These are phyloP conservation scores for Rutstroemia sp. DNA, from an alignment of 2,329 filamentous ascomycete species.

Conservation along the genomic window DNA sequence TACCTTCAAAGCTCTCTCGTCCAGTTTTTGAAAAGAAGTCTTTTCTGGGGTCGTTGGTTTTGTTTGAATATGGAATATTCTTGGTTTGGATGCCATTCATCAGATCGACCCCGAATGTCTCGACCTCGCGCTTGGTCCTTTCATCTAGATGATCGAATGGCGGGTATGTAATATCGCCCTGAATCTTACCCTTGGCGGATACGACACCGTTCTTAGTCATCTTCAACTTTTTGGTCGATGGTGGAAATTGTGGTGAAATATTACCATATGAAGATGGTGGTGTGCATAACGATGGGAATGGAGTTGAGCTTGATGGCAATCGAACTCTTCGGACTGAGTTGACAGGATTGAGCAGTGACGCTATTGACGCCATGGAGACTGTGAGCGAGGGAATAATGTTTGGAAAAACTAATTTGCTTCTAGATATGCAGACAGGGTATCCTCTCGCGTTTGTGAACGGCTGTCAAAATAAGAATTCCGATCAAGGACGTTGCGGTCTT, in stretches of 20 bases:
- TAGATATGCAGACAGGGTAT: constrained; percentile 22
- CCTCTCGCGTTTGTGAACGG: constrained; percentile 17
- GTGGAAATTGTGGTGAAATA: constrained; percentile 21
- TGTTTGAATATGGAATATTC: constrained; percentile 68
- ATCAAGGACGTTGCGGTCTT: constrained; percentile 7
- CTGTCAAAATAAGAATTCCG: constrained; percentile 10
- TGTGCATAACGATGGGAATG: constrained; percentile 24
- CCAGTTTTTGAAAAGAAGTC: constrained; percentile 80
- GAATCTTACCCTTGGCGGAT: constrained; percentile 52
- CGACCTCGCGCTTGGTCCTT: constrained; percentile 48
- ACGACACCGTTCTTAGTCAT: constrained; percentile 57
- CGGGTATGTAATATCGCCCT: constrained; percentile 63
- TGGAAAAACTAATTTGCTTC: constrained; percentile 14
- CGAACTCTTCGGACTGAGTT: constrained; percentile 32
- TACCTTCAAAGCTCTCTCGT: constrained; percentile 82
- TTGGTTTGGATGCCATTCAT: constrained; percentile 54
- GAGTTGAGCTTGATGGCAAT: constrained; percentile 34
- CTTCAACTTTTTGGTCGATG: constrained; percentile 43
- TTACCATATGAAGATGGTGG: constrained; percentile 24
- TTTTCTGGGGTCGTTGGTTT: constrained; percentile 76
- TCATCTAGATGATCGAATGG: constrained; percentile 63
- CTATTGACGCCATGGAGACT: constrained; percentile 52
- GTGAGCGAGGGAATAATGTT: constrained; percentile 18
- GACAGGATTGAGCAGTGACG: constrained; percentile 59
- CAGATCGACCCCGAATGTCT: constrained; percentile 58